Base-by-base conservation (phyloP, 2,329 filamentous ascomycete species). In the Fusarium sacchari region DNA sequence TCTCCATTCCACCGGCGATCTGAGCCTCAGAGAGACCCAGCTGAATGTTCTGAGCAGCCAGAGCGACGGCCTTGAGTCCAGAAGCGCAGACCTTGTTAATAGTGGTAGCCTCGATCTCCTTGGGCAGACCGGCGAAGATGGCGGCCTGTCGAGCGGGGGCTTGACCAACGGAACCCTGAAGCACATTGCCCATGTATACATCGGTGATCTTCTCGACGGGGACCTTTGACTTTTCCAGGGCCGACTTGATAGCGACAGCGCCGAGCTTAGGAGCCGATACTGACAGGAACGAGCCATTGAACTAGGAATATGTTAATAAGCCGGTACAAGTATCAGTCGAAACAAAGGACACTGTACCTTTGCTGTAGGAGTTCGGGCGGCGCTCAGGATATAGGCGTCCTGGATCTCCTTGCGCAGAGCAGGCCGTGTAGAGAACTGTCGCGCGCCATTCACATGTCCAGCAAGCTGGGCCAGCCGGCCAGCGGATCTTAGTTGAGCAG, bases 51-150 rank as follows among this genome's bases (percentile, higher is more conserved):
- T 97, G 94, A 3, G 96, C 96, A 3, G 96, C 96, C 49, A 98
- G 89, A 28, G 89, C 91, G 9, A 98, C 95, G 4, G 96, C 93
- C 83, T 99, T 99, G 74, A 99, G 87, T 10, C 96, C 96, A 0
- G 95, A 98, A 8, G 96, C 93, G 86, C 96, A 99, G 68, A 99
- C 96, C 85, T 99, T 99, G 88, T 99, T 99, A 83, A 99, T 92
- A 22, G 96, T 98, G 57, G 93, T 92, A 40, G 95, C 93, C 84
- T 99, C 96, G 64, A 97, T 89, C 12, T 88, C 90, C n/a, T 91
- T 86, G 15, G 94, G 88, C 8, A 98, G 89, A 5, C 95, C 95
- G 8, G 96, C 94, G 79, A 97, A 96, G 68, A 98, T 93, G 74
- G 90, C 86, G 17, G 96, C 96, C 85, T 99, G 96, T 55, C 96